A percentile compares a stretch with the other conserved stretches of the same genome.
Evolutionary conservation across 768 basidiomycete species (phyloP).

Genomic region (Lactifluus subvellereus): DNA sequence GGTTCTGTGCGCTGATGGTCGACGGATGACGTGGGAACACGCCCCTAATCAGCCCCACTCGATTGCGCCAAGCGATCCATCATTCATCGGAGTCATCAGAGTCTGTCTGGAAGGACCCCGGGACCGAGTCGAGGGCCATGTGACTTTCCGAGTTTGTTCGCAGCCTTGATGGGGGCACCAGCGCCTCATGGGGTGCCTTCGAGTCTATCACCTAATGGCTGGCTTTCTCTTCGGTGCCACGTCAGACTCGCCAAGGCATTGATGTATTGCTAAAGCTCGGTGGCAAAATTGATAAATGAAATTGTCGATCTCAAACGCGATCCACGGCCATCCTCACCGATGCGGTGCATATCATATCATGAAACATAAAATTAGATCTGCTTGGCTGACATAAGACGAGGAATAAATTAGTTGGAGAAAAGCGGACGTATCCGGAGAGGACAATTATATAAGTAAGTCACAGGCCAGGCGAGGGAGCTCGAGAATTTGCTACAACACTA

Average conservation of each 20-base stretch:
- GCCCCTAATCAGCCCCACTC: neutral
- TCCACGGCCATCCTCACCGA: no score
- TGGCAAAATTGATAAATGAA: neutral
- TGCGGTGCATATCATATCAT: no score
- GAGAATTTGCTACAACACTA: neutral
- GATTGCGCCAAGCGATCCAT: no score
- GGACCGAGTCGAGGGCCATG: no score
- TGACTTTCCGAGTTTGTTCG: no score
- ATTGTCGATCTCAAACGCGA: neutral
- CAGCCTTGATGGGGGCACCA: no score
- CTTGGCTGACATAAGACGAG: conserved; percentile 1
- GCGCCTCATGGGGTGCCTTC: no score
- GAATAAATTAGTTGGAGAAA: neutral
- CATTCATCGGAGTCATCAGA: no score
- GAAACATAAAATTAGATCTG: neutral
- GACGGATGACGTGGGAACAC: neutral
- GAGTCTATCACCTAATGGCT: neutral
- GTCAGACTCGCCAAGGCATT: no score
- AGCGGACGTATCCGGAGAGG: neutral
- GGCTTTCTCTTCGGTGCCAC: no score
- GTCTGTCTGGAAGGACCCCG: no score
- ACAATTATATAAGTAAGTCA: neutral
- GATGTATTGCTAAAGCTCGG: neutral
- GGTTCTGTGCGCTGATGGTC: neutral
- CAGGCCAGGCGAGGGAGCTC: neutral